These are phyloP conservation scores for Cytospora schulzeri DNA, from an alignment of 2,329 filamentous ascomycete species.

Conservation along the genomic window DNA sequence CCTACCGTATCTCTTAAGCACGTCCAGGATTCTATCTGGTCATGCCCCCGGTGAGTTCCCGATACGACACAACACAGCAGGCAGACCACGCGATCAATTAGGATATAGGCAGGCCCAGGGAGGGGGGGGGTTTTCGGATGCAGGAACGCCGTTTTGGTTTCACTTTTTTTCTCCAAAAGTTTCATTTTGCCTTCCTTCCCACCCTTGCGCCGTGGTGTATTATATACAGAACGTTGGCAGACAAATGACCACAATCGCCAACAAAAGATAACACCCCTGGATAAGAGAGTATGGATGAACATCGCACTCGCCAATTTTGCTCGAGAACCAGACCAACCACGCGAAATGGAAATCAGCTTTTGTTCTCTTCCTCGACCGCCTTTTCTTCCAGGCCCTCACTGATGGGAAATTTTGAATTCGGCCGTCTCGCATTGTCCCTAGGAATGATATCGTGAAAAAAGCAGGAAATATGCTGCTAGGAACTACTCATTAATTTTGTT, in stretches of 20 bases:
- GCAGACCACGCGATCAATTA: no score
- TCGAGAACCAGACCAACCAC: not conserved
- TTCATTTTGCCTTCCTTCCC: not conserved
- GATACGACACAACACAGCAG: no score
- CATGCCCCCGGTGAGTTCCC: no score
- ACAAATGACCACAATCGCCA: constrained; percentile 1
- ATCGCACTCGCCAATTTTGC: constrained; percentile 9
- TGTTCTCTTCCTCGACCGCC: not conserved
- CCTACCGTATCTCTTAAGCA: no score
- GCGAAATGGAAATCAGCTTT: not conserved
- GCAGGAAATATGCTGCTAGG: not conserved
- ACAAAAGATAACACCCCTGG: not conserved
- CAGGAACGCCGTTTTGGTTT: not conserved
- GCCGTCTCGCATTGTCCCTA: not conserved
- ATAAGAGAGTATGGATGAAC: not conserved
- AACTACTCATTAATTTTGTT: not conserved
- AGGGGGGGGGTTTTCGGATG: no score
- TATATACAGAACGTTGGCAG: constrained; percentile 20
- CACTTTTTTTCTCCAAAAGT: not conserved
- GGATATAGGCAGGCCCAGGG: not conserved
- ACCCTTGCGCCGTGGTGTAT: constrained; percentile 10
- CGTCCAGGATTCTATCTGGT: no score
- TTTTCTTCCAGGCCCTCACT: not conserved
- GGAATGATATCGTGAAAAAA: not conserved
- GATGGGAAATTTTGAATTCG: not conserved